Evolutionary conservation across 2,329 filamentous ascomycete genomes (phyloP), one percentile per base, ranked within the genome.

Genomic region (Ploettnerulaceae sp.): DNA sequence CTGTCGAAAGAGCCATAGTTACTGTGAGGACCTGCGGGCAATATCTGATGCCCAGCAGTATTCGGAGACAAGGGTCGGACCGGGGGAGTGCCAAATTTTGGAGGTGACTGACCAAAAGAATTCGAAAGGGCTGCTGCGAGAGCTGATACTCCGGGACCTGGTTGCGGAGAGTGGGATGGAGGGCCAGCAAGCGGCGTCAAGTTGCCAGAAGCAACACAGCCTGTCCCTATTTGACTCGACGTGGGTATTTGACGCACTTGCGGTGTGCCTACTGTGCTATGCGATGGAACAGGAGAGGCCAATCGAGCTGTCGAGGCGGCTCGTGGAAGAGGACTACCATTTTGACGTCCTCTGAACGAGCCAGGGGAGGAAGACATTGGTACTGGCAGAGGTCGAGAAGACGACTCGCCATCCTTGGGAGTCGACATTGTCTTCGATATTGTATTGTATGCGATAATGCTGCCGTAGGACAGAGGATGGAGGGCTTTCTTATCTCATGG

Each of bases 1-100:
- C 82, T 77, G 54, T 93, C 87, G 59, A 94, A 89, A 7, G 89
- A 95, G 43, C 89, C 91, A 66, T 93, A 94, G 60, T 84, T 86
- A 52, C 83, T 86, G 20, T 80, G 79, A 3, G 81, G 77, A 68
- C 69, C 33, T 65, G 65, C 51, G 11, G 38, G 21, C 42, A 56
- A 51, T 42, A 55, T 48, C 26, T 63, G 58, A 49, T 74, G 61
- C 51, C 73, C 60, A 47, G 73, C 67, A 38, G 71, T 66, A 20
- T 70, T 67, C 29, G 83, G 84, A 35, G 84, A 86, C 33, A 73
- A 69, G 31, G 80, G 66, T 47, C 79, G 58, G 4, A 65, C 69
- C 7, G 81, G 75, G 40, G 81, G 81, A 2, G 81, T 86, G 38
- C 83, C 84, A 55, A 84, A 80, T 35, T 81, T 76, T 29, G 84